Base-by-base conservation (phyloP, 805 yeast species). In the Monosporozyma servazzii region DNA sequence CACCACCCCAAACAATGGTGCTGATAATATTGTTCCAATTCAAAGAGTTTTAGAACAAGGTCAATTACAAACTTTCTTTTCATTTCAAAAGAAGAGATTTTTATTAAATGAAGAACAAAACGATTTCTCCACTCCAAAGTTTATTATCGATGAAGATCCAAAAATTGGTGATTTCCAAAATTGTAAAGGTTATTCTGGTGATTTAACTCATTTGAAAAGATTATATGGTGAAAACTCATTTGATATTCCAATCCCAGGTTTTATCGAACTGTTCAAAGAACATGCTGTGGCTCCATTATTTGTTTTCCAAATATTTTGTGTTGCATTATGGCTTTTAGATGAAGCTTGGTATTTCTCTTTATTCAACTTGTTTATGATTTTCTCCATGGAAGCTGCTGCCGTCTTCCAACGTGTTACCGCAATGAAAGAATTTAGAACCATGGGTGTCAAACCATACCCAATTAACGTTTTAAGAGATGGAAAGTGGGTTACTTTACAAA, bases 241-340 rank as follows among this genome's bases (percentile, higher is more conserved):
- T 65, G 99, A 93, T 64, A 91, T 93, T 58, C 99, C 99, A 30
- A 78, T 93, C 51, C 99, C 99, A 48, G 80, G 96, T 0, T 91
- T 93, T 61, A 56, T 78, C 51, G 98, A 91, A 68, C 75, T 93
- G 61, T 93, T 93, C 75, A 84, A 88, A 64, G 98, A 93, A 70
- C 99, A 93, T 67, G 98, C 98, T 10, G 90, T 93, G 40, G 98
- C 99, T 13, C 99, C 99, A 11, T 88, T 93, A 68, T 93, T 93
- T 61, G 96, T 93, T 25, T 93, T 93, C 75, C 99, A 93, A 73
- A 76, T 93, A 52, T 93, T 93, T 68, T 90, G 97, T 65, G 95
- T 91, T 53, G 95, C 91, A 4, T 75, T 93, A 55, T 93, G 98
- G 97, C 78, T 88, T 64, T 79, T 93, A 80, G 98, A 93, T 71